phyloP scores from a whole-genome alignment of 805 yeast genomes.

The Brettanomyces sp. region DNA sequence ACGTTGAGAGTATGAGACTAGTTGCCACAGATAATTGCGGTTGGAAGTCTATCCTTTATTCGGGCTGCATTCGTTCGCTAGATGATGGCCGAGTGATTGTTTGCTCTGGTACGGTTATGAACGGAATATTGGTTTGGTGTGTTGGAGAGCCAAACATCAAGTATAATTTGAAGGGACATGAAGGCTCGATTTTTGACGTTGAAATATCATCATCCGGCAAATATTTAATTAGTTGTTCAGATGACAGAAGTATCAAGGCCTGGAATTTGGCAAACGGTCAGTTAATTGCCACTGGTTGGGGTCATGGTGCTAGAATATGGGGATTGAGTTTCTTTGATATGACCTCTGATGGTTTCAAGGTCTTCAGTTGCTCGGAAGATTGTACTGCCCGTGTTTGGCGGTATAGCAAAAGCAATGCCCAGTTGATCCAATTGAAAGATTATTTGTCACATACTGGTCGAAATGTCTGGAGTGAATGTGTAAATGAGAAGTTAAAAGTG shows the following conservation, averaged over 20 bases:
- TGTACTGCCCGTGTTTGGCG: constrained; percentile 77
- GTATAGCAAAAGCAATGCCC: constrained; percentile 21
- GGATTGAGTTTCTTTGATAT: constrained; percentile 46
- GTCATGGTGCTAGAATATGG: constrained; percentile 95
- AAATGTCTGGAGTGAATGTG: constrained; percentile 77
- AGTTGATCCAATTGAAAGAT: constrained; percentile 34
- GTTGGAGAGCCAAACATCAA: constrained; percentile 31
- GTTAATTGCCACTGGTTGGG: constrained; percentile 81
- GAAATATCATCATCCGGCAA: constrained; percentile 46
- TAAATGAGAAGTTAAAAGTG: constrained; percentile 32
- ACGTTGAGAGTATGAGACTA: constrained; percentile 18
- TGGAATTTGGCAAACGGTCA: constrained; percentile 56
- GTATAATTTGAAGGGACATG: constrained; percentile 63
- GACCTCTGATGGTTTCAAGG: constrained; percentile 17
- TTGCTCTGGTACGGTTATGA: constrained; percentile 91
- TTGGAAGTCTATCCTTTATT: constrained; percentile 78
- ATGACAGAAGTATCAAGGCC: constrained; percentile 79
- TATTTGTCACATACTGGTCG: constrained; percentile 75
- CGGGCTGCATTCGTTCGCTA: constrained; percentile 61
- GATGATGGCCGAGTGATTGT: constrained; percentile 35
- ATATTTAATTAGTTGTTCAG: constrained; percentile 74
- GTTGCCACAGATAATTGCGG: constrained; percentile 33
- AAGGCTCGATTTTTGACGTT: constrained; percentile 87
- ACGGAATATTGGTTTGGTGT: constrained; percentile 79
- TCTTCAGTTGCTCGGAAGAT: constrained; percentile 78